phyloP scores from a whole-genome alignment of 306 rosid species.

The Elaeagnus macrophylla region DNA sequence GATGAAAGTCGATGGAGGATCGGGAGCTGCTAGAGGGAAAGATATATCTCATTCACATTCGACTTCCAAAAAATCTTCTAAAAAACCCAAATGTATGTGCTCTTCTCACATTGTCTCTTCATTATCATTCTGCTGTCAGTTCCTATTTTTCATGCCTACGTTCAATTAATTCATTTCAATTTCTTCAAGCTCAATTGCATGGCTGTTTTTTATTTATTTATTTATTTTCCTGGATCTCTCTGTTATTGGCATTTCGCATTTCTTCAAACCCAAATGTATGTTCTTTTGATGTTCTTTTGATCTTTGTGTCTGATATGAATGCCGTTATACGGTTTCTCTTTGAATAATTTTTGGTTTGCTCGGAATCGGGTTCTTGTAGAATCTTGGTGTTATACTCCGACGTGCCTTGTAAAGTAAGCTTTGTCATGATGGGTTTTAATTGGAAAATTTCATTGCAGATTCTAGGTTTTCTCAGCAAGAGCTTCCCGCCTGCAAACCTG shows the following conservation, averaged over 20 bases:
- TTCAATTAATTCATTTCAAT: not conserved
- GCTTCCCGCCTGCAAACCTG: constrained; percentile 91
- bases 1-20: constrained; percentile 4
- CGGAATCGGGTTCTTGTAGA: too few relatives aligned
- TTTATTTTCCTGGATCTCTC: too few relatives aligned
- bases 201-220: too few relatives aligned
- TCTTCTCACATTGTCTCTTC: not conserved
- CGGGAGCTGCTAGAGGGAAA: constrained; percentile 3
- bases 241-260: too few relatives aligned
- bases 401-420: too few relatives aligned
- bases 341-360: too few relatives aligned
- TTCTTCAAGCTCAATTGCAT: not conserved
- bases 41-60: constrained; percentile 2
- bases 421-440: too few relatives aligned
- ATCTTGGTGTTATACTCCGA: too few relatives aligned
- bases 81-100: constrained; percentile 25
- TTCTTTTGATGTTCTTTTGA: too few relatives aligned
- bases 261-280: too few relatives aligned
- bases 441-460: constrained; percentile 46
- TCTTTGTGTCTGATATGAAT: too few relatives aligned
- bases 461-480: constrained; percentile 83
- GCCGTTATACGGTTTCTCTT: too few relatives aligned
- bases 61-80: constrained; percentile 16
- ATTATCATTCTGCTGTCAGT: not conserved
- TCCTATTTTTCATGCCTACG: not conserved